phyloP scores from a whole-genome alignment of 371 early-diverging fungal species.

The Lichtheimia ramosa region DNA sequence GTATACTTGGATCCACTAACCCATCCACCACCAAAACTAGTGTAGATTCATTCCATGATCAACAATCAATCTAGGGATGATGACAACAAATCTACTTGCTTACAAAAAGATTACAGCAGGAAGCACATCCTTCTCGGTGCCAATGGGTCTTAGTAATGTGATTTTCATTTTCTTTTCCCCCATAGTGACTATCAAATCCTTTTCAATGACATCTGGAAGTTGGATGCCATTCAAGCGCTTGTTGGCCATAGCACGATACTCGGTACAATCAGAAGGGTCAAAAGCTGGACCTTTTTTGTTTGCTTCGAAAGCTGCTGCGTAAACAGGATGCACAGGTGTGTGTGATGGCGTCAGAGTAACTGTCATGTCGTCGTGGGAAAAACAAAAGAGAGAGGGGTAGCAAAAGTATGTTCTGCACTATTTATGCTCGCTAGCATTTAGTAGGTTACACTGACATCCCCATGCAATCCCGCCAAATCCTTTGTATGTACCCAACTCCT shows the following conservation, averaged over 20 bases:
- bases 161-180: not conserved
- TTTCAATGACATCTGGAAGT: slow-evolving; percentile 6
- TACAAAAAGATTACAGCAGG: slow-evolving; percentile 14
- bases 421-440: too few species aligned
- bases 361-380: too few species aligned
- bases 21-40: slow-evolving; percentile 23
- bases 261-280: not conserved
- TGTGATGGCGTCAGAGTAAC: too few species aligned
- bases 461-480: too few species aligned
- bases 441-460: too few species aligned
- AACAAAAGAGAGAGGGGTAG: too few species aligned
- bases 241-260: not conserved
- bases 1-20: slow-evolving; percentile 15
- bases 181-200: not conserved
- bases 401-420: too few species aligned
- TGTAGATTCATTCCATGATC: too few species aligned
- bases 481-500: too few species aligned
- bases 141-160: slow-evolving; percentile 4
- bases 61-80: too few species aligned
- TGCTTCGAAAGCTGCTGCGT: slow-evolving; percentile 6
- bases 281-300: slow-evolving; percentile 6
- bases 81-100: not conserved
- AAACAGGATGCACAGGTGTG: slow-evolving; percentile 12
- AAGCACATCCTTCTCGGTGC: slow-evolving; percentile 11
- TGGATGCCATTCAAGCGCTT: not conserved